A percentile compares a stretch with the other conserved stretches of the same genome.
Evolutionary conservation across 768 basidiomycete genomes (phyloP).

Genomic region (Boletus tomentosulus): DNA sequence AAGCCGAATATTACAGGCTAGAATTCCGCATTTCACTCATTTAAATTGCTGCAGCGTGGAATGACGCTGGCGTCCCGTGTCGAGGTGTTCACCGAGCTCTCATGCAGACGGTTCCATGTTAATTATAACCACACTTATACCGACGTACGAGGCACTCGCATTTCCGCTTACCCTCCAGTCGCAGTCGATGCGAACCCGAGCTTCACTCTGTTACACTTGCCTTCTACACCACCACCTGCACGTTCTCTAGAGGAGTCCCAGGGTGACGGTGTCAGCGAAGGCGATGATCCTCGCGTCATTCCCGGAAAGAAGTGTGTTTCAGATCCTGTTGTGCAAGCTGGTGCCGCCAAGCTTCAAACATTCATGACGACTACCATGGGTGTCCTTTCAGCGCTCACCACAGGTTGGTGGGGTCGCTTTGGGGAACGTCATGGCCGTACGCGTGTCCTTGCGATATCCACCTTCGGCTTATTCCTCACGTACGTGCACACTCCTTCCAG

Average conservation of each 20-base stretch:
- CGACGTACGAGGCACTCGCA: neutral
- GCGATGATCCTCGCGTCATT: constrained; percentile 37
- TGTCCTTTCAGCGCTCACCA: constrained; percentile 72
- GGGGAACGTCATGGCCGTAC: constrained; percentile 77
- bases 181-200: constrained; percentile 5
- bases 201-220: constrained; percentile 11
- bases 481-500: constrained; percentile 38
- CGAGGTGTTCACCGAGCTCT: constrained; percentile 74
- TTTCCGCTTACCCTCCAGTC: constrained; percentile 2
- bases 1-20: constrained; percentile 18
- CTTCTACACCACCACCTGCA: neutral
- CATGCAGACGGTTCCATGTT: constrained; percentile 56
- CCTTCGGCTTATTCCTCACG: constrained; percentile 72
- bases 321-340: constrained; percentile 58
- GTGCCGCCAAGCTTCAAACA: constrained; percentile 71
- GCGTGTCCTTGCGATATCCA: constrained; percentile 60
- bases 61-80: constrained; percentile 77
- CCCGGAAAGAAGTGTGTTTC: constrained; percentile 38
- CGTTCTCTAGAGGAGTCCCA: constrained; percentile 15
- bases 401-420: constrained; percentile 82
- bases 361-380: constrained; percentile 77
- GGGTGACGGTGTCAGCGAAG: constrained; percentile 29
- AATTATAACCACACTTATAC: constrained; percentile 37
- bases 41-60: constrained; percentile 51
- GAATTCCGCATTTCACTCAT: neutral